Conservation (phyloP, 768 basidiomycete genomes). For the Dioszegia crocea region DNA sequence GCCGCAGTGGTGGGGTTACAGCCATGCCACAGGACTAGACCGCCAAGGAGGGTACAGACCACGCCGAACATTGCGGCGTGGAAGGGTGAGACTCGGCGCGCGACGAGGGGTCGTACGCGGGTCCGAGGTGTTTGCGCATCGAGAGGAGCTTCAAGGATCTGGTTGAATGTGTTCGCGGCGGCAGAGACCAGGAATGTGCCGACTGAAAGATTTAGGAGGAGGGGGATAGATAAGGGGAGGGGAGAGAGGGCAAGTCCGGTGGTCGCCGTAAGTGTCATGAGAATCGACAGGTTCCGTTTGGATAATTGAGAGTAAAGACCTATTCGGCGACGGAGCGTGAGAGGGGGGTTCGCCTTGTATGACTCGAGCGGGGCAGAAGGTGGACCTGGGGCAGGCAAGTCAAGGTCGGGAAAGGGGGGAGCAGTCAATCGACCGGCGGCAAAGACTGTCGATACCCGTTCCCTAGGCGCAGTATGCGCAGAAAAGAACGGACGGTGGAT, state of each 20-base stretch:
- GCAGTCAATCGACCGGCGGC: constrained; percentile 20
- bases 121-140: constrained; percentile 97
- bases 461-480: constrained; percentile 18
- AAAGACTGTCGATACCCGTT: constrained; percentile 23
- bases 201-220: constrained; percentile 76
- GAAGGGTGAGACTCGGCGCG: constrained; percentile 72
- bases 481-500: constrained; percentile 36
- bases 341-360: constrained; percentile 40
- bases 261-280: constrained; percentile 85
- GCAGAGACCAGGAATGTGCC: constrained; percentile 89
- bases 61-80: constrained; percentile 79
- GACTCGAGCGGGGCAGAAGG: constrained; percentile 30
- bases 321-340: constrained; percentile 55
- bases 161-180: constrained; percentile 90
- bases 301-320: constrained; percentile 74
- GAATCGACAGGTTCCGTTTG: constrained; percentile 74
- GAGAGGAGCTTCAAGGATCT: constrained; percentile 88
- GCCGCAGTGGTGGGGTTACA: constrained; percentile 81
- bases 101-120: constrained; percentile 77
- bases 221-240: constrained; percentile 72
- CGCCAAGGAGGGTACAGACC: constrained; percentile 72
- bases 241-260: constrained; percentile 91
- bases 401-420: constrained; percentile 28
- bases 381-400: constrained; percentile 29
- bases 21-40: constrained; percentile 70